Conservation (phyloP, 1,284 basidiomycete species). For the Pseudozyma hubeiensis region DNA sequence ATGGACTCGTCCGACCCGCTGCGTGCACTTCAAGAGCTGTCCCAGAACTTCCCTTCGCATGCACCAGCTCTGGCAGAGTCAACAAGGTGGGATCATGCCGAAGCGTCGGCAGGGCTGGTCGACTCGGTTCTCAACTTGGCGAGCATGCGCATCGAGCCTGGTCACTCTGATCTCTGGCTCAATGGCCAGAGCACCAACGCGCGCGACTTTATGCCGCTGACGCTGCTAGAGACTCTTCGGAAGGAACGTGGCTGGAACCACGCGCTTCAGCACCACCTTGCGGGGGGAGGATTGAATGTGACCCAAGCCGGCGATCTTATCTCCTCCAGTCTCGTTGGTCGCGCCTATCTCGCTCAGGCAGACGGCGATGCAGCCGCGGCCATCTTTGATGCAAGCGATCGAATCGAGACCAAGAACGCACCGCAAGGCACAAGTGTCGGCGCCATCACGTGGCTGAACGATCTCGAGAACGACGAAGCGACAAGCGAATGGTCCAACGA, state of each 20-base stretch:
- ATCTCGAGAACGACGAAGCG: slow-evolving; percentile 82
- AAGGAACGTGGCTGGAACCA: slow-evolving; percentile 79
- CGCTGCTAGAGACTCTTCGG: slow-evolving; percentile 71
- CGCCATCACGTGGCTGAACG: slow-evolving; percentile 85
- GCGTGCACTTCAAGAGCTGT: slow-evolving; percentile 55
- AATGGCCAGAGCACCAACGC: slow-evolving; percentile 52
- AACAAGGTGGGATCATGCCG: slow-evolving; percentile 30
- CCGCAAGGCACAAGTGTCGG: slow-evolving; percentile 68
- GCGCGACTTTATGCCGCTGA: slow-evolving; percentile 46
- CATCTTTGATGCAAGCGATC: slow-evolving; percentile 66
- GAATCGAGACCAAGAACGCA: slow-evolving; percentile 33
- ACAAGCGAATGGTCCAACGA: slow-evolving; percentile 39
- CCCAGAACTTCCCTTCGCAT: slow-evolving; percentile 62
- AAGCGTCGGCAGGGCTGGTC: slow-evolving; percentile 30
- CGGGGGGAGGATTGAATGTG: slow-evolving; percentile 77
- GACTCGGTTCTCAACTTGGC: slow-evolving; percentile 36
- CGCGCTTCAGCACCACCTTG: slow-evolving; percentile 67
- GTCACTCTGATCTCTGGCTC: slow-evolving; percentile 60
- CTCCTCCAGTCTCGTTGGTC: slow-evolving; percentile 37
- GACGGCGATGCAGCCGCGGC: slow-evolving; percentile 68
- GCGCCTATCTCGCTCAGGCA: slow-evolving; percentile 29
- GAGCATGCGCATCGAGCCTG: slow-evolving; percentile 44
- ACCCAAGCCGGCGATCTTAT: slow-evolving; percentile 80
- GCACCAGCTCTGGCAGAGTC: slow-evolving; percentile 50
- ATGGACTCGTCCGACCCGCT: slow-evolving; percentile 58